These are phyloP conservation scores for Russula virescens DNA, from an alignment of 768 basidiomycete species.

Conservation along the genomic window DNA sequence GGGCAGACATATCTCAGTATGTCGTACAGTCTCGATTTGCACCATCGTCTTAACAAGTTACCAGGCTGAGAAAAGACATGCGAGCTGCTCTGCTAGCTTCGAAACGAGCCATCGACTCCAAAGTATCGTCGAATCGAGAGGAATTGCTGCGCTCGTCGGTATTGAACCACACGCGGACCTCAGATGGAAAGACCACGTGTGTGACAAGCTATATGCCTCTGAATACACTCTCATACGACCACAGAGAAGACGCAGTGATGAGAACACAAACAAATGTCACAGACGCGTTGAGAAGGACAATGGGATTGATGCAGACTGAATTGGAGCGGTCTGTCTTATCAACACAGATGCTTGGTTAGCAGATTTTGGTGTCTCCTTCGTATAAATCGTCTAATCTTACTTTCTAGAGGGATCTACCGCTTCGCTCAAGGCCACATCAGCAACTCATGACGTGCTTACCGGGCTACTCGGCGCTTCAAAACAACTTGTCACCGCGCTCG, in stretches of 20 bases:
- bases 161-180: conserved; percentile 41
- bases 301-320: conserved; percentile 84
- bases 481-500: conserved; percentile 78
- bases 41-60: not conserved
- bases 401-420: conserved; percentile 73
- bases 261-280: conserved; percentile 87
- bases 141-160: conserved; percentile 58
- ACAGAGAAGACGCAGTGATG: conserved; percentile 80
- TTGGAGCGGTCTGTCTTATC: conserved; percentile 85
- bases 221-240: conserved; percentile 12
- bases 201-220: conserved; percentile 28
- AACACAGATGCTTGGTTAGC: conserved; percentile 74
- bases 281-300: conserved; percentile 77
- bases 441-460: conserved; percentile 70
- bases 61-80: conserved; percentile 55
- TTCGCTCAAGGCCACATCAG: conserved; percentile 66
- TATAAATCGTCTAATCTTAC: not conserved
- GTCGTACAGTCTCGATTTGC: conserved; percentile 25
- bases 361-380: not conserved
- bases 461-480: conserved; percentile 73
- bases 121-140: conserved; percentile 52
- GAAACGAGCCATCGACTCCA: conserved; percentile 65
- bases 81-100: conserved; percentile 67
- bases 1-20: conserved; percentile 47
- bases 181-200: conserved; percentile 58